Percentiles rank a stretch among this genome's conserved stretches.
These are phyloP conservation scores for Onygena corvina DNA, from an alignment of 2,329 filamentous ascomycete species.

Conservation along the genomic window DNA sequence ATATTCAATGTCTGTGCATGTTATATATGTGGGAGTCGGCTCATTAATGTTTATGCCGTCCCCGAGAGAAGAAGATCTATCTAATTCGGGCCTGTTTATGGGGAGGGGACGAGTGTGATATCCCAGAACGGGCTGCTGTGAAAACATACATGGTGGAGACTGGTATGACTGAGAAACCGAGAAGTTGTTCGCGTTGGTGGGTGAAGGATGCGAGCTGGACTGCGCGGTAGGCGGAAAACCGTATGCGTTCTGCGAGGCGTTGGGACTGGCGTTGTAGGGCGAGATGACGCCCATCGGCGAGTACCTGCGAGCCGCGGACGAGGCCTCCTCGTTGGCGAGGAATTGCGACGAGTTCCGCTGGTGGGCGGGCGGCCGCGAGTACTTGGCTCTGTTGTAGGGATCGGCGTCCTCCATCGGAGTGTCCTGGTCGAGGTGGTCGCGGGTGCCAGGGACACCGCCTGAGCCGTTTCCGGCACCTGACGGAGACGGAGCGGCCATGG, in stretches of 20 bases:
- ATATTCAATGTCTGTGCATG: neutral
- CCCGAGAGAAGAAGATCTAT: neutral
- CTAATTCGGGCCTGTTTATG: no score
- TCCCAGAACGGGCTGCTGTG: neutral
- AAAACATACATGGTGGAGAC: constrained; percentile 44
- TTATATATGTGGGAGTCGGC: neutral
- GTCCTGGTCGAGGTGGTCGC: constrained; percentile 59
- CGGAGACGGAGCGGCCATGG: constrained; percentile 46
- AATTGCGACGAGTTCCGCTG: constrained; percentile 60
- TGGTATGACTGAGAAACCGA: constrained; percentile 47
- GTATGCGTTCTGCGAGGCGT: constrained; percentile 40
- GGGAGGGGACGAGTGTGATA: neutral
- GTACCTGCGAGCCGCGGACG: constrained; percentile 70
- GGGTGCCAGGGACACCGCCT: constrained; percentile 43
- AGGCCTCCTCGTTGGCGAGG: constrained; percentile 59
- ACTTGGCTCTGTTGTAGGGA: constrained; percentile 74
- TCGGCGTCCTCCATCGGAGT: constrained; percentile 70
- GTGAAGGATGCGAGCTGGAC: constrained; percentile 59
- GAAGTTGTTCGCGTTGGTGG: constrained; percentile 52
- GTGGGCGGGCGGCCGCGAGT: constrained; percentile 69
- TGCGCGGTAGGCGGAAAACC: constrained; percentile 41
- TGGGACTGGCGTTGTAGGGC: constrained; percentile 59
- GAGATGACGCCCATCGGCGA: constrained; percentile 89
- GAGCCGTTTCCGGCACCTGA: constrained; percentile 22
- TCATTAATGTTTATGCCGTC: neutral